Evolutionary conservation across 306 rosid genomes (phyloP), one percentile per base, ranked within the genome.

Genomic region (Rubus idaeus): DNA sequence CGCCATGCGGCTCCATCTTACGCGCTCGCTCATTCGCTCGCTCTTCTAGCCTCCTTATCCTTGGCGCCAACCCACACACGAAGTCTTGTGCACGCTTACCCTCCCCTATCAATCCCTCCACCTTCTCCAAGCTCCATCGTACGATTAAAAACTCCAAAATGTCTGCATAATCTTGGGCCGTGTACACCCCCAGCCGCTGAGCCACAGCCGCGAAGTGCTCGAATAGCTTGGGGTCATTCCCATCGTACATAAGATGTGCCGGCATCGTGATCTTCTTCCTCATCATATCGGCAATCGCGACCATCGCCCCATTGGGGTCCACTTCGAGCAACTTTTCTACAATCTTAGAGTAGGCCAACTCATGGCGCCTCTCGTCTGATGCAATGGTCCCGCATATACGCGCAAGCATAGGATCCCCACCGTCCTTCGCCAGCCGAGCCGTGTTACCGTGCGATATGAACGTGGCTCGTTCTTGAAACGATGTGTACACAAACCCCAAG

Each of bases 381-480:
- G 93, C 93, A 0, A 91, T 91, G 78, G 90, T 80, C 3, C 90
- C 93, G 10, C 96, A 91, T 17, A 91, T 86, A 42, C 89, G 88
- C 0, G 91, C 91, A 0, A 91, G 87, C 76, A 84, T 74, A 0
- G 87, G 81, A 81, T 87, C 93, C 0, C 96, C 93, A 1, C 84
- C 52, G 9, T 89, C 86, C 51, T 73, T 82, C 0, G 93, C 96
- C 10, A 91, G 49, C 20, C 93, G 86, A 26, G 93, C 96, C 0
- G 96, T 91, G 88, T 91, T 91, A 20, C 96, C 91, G 14, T 91
- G 96, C 0, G 89, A 87, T 11, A 91, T 44, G 56, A 84, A 89
- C 13, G 96, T 88, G 21, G 95, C 95, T 74, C 95, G 90, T 75
- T 88, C 95, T 73, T 90, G 95, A 46, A 88, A 90, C 23, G 89